Percentiles rank a stretch among this genome's conserved stretches.
Evolutionary conservation across 106 monocot species (phyloP).

Genomic region (Acanthochlamys bracteata): DNA sequence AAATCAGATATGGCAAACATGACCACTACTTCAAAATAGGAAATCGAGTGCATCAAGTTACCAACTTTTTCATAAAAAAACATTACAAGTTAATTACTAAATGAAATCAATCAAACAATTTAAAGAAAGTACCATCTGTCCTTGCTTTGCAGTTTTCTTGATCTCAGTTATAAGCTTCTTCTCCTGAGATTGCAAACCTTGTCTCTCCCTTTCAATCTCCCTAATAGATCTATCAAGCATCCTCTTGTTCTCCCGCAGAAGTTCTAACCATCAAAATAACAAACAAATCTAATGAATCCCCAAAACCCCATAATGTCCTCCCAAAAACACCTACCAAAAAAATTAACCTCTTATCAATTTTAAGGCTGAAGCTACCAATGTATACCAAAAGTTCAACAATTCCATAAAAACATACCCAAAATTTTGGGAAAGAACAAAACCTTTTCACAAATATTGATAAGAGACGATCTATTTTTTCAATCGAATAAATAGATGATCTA

Average conservation of each 20-base stretch:
- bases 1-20: no score
- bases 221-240: conserved; percentile 87
- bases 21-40: no score
- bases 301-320: neutral
- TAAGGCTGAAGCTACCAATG: no score
- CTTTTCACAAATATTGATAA: neutral
- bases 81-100: no score
- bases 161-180: conserved; percentile 91
- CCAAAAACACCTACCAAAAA: no score
- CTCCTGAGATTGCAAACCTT: conserved; percentile 73
- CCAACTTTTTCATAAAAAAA: no score
- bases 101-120: neutral
- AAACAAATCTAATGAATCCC: neutral
- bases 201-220: conserved; percentile 95
- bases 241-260: conserved; percentile 92
- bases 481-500: neutral
- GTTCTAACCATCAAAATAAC: conserved; percentile 29
- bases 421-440: neutral
- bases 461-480: neutral
- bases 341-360: no score
- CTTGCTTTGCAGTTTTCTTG: conserved; percentile 90
- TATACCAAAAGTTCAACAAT: no score
- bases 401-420: neutral
- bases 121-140: conserved; percentile 61
- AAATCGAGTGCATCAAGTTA: no score